Conservation (phyloP, 1,284 basidiomycete species). For the Trichosporon ovoides region DNA sequence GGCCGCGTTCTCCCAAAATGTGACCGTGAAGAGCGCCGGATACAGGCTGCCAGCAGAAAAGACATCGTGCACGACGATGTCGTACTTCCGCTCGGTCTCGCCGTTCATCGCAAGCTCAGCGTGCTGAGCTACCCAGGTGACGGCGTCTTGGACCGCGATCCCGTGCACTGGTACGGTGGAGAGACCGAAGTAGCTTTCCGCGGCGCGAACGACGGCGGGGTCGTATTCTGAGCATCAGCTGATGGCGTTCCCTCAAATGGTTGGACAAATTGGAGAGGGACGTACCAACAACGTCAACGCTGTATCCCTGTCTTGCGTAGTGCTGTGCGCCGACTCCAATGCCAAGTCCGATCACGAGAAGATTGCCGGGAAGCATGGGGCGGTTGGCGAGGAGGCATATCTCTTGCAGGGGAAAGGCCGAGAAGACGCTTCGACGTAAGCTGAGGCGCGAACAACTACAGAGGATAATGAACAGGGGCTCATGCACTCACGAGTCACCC, state of each 20-base stretch:
- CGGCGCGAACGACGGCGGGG: conserved; percentile 76
- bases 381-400: conserved; percentile 61
- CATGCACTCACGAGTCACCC: conserved; percentile 52
- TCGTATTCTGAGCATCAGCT: conserved; percentile 69
- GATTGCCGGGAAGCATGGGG: background rate
- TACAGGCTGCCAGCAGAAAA: conserved; percentile 86
- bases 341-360: conserved; percentile 67
- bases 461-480: background rate
- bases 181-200: conserved; percentile 69
- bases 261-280: background rate
- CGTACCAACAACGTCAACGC: conserved; percentile 43
- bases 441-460: too few relatives aligned
- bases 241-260: too few relatives aligned
- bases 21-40: conserved; percentile 67
- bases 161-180: conserved; percentile 55
- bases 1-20: conserved; percentile 73
- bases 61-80: conserved; percentile 80
- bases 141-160: conserved; percentile 70
- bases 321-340: conserved; percentile 71
- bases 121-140: conserved; percentile 57
- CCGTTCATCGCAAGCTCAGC: conserved; percentile 13
- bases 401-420: conserved; percentile 78
- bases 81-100: conserved; percentile 51
- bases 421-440: conserved; percentile 64
- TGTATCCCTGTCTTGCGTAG: conserved; percentile 62